Base-by-base conservation (phyloP, 2,329 filamentous ascomycete genomes). In the Massarina eburnea region DNA sequence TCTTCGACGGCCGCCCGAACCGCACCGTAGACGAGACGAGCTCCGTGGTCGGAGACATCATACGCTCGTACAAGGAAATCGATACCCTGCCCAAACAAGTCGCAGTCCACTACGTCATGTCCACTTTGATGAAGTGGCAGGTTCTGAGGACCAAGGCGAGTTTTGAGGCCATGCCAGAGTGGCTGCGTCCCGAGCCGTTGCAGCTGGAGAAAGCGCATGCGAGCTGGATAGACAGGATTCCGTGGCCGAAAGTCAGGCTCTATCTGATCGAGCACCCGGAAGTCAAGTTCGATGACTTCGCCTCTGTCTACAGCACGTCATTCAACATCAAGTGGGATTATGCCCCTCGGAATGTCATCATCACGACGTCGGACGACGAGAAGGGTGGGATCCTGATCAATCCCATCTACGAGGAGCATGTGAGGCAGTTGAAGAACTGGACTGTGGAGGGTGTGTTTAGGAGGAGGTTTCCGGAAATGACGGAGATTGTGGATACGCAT, bases 361-460 rank as follows among this genome's bases (percentile, higher is more conserved):
- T 59, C n/a, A 47, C 49, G 6, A 37, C 42, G 7, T 6, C 22
- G 3, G 35, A 37, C 9, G 40, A 46, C 15, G 41, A 52, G n/a
- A 32, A 27, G 14, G 46, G 41, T 8, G 41, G 33, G 1, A 52
- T 60, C n/a, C 21, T 55, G 10, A 54, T 59, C 9, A 61, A 62
- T 40, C 56, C 59, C 1, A 54, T 62, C 7, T 62, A 57, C 36
- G 58, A 59, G 39, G 56, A 61, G 35, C 59, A 62, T 44, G 27
- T 62, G 17, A 54, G 54, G 8, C 54, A 59, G 40, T 41, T 62
- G 19, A 48, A 46, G 24, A 61, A 59, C 39, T 62, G 59, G 59
- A 53, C 47, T 14, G 52, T 62, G 6, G 35, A 48, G 4, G 49
- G 46, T 10, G 27, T 39, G 1, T 59, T 62, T 34, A 39, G 55